phyloP scores from a whole-genome alignment of 768 basidiomycete species.

The Suillus lakei region DNA sequence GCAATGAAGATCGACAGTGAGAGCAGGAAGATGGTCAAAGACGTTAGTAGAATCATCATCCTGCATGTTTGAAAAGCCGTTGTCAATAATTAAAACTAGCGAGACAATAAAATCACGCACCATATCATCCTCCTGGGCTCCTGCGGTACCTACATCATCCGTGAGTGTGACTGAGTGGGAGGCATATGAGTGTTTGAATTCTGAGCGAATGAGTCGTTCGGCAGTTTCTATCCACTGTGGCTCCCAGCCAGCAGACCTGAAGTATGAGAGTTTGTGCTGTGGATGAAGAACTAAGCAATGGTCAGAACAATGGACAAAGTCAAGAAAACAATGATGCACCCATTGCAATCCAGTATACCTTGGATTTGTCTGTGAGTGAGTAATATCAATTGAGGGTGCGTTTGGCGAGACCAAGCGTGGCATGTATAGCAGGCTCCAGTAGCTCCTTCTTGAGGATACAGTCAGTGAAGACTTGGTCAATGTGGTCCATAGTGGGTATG shows the following conservation, averaged over 20 bases:
- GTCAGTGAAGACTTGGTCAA: constrained; percentile 36
- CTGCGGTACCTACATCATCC: constrained; percentile 7
- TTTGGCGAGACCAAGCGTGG: constrained; percentile 21
- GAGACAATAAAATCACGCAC: constrained; percentile 19
- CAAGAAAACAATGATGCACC: constrained; percentile 13
- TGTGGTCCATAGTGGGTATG: constrained; percentile 39
- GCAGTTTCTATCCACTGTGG: constrained; percentile 32
- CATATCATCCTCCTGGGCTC: constrained; percentile 5
- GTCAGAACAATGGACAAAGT: background rate
- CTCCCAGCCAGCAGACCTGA: constrained; percentile 29
- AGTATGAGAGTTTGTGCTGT: constrained; percentile 32
- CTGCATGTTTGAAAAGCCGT: constrained; percentile 24
- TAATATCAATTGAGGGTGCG: constrained; percentile 32
- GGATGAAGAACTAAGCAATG: constrained; percentile 32
- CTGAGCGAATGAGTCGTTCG: constrained; percentile 21
- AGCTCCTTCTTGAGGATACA: constrained; percentile 15
- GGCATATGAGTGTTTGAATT: constrained; percentile 17
- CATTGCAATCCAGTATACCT: constrained; percentile 34
- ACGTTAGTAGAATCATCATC: background rate
- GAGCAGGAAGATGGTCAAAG: too few species aligned
- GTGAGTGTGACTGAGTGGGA: background rate
- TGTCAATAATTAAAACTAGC: constrained; percentile 30
- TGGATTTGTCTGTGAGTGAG: constrained; percentile 22
- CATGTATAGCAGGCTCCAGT: constrained; percentile 1
- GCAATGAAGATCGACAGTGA: too few species aligned